A percentile compares a stretch with the other conserved stretches of the same genome.
Conservation (phyloP, 1,284 basidiomycete species). For the Agroathelia rolfsii region DNA sequence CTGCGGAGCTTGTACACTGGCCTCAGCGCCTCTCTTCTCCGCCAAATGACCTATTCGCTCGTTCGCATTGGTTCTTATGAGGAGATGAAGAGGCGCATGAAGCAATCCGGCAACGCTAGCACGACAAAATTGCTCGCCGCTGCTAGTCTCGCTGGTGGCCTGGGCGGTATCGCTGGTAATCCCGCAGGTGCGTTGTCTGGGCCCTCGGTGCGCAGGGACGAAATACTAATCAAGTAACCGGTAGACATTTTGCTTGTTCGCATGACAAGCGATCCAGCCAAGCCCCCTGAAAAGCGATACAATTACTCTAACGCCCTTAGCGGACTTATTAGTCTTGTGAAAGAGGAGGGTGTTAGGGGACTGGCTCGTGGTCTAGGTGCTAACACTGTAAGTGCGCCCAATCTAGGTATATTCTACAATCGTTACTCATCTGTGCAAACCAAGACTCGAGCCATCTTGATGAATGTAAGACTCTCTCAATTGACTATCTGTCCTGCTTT, state of each 20-base stretch:
- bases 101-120: constrained; percentile 33
- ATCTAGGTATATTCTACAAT: constrained; percentile 3
- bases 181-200: constrained; percentile 49
- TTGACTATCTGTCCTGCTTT: no score
- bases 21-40: constrained; percentile 73
- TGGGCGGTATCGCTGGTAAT: constrained; percentile 76
- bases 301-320: constrained; percentile 70
- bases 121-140: constrained; percentile 47
- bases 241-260: constrained; percentile 70
- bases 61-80: constrained; percentile 84
- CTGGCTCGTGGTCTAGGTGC: constrained; percentile 72
- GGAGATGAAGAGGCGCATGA: constrained; percentile 52
- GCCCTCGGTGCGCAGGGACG: constrained; percentile 2
- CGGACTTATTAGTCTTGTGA: constrained; percentile 56
- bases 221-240: constrained; percentile 6
- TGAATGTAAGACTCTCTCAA: no score
- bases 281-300: constrained; percentile 64
- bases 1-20: constrained; percentile 73
- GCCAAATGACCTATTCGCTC: constrained; percentile 89
- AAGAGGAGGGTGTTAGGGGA: constrained; percentile 62
- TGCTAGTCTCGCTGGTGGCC: constrained; percentile 62
- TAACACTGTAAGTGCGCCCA: constrained; percentile 50
- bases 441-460: constrained; percentile 68
- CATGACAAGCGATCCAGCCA: constrained; percentile 81
- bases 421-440: constrained; percentile 7